Base-by-base conservation (phyloP, 2,329 filamentous ascomycete genomes). In the Phymatotrichopsis omnivora region DNA sequence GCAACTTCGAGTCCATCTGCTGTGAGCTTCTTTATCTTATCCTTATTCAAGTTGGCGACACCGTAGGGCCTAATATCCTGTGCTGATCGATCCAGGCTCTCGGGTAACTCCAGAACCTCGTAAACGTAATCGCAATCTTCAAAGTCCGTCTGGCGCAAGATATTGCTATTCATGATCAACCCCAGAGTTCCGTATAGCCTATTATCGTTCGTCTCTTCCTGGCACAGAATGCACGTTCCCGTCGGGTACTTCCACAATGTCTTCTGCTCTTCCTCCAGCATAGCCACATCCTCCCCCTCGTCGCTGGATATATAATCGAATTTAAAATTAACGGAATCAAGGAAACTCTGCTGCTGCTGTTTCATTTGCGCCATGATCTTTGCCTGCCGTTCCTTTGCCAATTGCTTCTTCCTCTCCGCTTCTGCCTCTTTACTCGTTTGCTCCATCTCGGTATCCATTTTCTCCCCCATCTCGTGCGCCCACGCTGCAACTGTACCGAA, bases 331-430 rank as follows among this genome's bases (percentile, higher is more conserved):
- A 52, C 48, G 8, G 52, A 91, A 45, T 85, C 82, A 66, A 98
- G 68, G 65, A 98, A 98, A 58, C 78, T 91, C 65, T 93, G 89
- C 62, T 96, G 93, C 60, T 98, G 89, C 61, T 94, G 82, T 62
- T 96, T 91, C 65, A 98, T 95, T 60, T 95, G 86, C 2, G 87
- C 91, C 87, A 98, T 95, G 24, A 98, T 85, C 59, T 78, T 82
- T 2, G 87, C 87, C 64, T 96, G 87, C 17, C 91, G 78, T 57
- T 86, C 89, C 30, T 87, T 67, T 0, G 91, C 91, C 41, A 89
- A 84, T 64, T 83, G 82, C 70, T 95, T 98, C 68, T 89, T 94
- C 50, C 77, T 69, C 62, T 89, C 83, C 12, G 76, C 74, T 59
- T 89, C 83, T 55, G 81, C 81, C 48, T 83, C 80, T 28, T 75